These are phyloP conservation scores for Leishmania gerbilli DNA, from an alignment of 208 protist species.

Conservation along the genomic window DNA sequence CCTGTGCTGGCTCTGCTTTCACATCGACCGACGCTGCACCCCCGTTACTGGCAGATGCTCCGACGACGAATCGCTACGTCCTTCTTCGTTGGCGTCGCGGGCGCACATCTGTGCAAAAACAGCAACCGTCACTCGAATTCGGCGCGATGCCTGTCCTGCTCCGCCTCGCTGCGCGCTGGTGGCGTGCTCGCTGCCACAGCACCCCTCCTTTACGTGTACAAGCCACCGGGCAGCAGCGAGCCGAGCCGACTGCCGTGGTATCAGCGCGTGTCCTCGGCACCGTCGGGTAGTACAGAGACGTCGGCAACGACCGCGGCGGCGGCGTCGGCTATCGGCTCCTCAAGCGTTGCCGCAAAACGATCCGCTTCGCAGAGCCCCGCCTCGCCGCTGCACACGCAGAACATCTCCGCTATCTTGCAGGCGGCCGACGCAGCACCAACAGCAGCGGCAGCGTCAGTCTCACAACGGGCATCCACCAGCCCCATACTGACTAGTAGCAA, in stretches of 20 bases:
- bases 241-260: slow-evolving; percentile 63
- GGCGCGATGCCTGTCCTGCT: not conserved
- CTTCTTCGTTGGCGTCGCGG: not conserved
- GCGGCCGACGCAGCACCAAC: not conserved
- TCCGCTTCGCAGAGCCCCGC: not conserved
- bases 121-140: not conserved
- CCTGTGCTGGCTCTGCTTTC: not conserved
- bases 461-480: not conserved
- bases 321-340: not conserved
- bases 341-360: not conserved
- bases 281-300: not conserved
- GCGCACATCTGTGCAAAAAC: not conserved
- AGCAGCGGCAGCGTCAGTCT: not conserved
- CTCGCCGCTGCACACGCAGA: slow-evolving; percentile 16
- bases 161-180: not conserved
- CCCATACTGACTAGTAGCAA: slow-evolving; percentile 6
- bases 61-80: not conserved
- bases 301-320: not conserved
- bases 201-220: slow-evolving; percentile 41
- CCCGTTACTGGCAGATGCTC: not conserved
- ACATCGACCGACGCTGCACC: not conserved
- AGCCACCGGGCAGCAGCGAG: slow-evolving; percentile 58
- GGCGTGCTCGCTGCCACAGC: slow-evolving; percentile 1
- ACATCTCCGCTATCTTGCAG: slow-evolving; percentile 20
- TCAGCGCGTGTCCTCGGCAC: slow-evolving; percentile 8